Evolutionary conservation across 495 filamentous ascomycete genomes (phyloP).

Genomic region (Neurospora cerealis): DNA sequence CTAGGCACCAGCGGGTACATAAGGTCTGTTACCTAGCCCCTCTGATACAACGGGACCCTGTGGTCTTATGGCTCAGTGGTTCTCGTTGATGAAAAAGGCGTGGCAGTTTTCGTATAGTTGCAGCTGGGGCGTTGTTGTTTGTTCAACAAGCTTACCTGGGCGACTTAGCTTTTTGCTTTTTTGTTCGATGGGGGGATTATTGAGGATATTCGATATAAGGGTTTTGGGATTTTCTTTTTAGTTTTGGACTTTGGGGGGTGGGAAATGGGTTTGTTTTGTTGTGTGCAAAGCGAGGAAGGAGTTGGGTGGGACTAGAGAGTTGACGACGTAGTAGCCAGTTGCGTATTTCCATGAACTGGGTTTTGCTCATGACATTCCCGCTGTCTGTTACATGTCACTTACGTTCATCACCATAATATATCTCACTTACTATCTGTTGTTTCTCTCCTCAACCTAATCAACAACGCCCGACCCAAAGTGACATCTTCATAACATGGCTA

Average conservation of each 20-base stretch:
- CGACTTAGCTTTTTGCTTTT: not conserved
- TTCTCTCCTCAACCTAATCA: not conserved
- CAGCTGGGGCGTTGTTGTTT: too few species aligned
- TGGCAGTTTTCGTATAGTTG: too few species aligned
- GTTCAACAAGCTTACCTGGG: not conserved
- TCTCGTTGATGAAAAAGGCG: not conserved
- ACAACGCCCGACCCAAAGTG: not conserved
- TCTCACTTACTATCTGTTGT: not conserved
- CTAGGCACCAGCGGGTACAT: not conserved
- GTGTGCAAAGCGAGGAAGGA: too few species aligned
- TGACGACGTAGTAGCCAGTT: not conserved
- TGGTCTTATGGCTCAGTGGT: not conserved
- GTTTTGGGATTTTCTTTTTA: not conserved
- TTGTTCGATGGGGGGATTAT: not conserved
- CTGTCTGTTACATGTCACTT: not conserved
- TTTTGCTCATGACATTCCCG: not conserved
- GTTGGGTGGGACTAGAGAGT: too few species aligned
- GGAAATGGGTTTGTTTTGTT: too few species aligned
- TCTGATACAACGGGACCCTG: not conserved
- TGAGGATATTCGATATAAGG: not conserved
- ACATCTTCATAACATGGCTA: not conserved
- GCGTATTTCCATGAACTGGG: not conserved
- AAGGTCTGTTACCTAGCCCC: not conserved
- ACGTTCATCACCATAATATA: too few species aligned
- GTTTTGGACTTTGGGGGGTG: too few species aligned